Conservation (phyloP, 441 rosid species). For the Breynia disticha region DNA sequence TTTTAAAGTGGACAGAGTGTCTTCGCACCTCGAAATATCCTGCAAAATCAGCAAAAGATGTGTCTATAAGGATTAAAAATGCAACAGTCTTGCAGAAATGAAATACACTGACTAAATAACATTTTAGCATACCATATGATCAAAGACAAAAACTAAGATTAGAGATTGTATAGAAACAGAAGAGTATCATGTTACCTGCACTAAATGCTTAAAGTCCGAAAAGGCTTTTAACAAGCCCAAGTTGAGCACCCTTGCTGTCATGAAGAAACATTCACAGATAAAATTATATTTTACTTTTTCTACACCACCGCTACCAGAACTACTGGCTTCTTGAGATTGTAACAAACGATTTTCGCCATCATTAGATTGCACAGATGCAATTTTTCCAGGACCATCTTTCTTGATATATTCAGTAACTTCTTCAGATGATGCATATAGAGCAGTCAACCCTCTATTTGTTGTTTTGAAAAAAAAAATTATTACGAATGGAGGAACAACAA, state of each 20-base stretch:
- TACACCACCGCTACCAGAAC: slow-evolving; percentile 45
- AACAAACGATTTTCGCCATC: slow-evolving; percentile 46
- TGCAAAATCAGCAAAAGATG: slow-evolving; percentile 11
- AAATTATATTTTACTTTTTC: slow-evolving; percentile 47
- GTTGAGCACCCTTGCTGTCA: slow-evolving; percentile 95
- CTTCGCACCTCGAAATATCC: slow-evolving; percentile 91
- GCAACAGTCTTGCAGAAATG: too few relatives aligned
- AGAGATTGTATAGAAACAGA: slow-evolving; percentile 8
- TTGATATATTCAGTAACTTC: slow-evolving; percentile 80
- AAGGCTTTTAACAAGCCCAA: slow-evolving; percentile 91
- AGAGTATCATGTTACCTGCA: slow-evolving; percentile 52
- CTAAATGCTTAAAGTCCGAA: slow-evolving; percentile 93
- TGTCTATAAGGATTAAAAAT: too few relatives aligned
- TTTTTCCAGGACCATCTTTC: slow-evolving; percentile 31
- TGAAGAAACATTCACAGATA: slow-evolving; percentile 96
- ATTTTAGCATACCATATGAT: background rate
- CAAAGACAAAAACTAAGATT: background rate
- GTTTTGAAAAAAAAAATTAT: slow-evolving; percentile 6
- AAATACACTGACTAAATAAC: background rate
- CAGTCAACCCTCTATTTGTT: slow-evolving; percentile 63
- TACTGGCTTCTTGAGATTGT: slow-evolving; percentile 70
- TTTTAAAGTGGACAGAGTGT: slow-evolving; percentile 55
- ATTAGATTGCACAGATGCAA: slow-evolving; percentile 21
- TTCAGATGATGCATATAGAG: slow-evolving; percentile 82
- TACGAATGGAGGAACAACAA: slow-evolving; percentile 14